These are phyloP conservation scores for Trichomonas vaginalis DNA, from an alignment of 208 protist genomes.

Conservation along the genomic window DNA sequence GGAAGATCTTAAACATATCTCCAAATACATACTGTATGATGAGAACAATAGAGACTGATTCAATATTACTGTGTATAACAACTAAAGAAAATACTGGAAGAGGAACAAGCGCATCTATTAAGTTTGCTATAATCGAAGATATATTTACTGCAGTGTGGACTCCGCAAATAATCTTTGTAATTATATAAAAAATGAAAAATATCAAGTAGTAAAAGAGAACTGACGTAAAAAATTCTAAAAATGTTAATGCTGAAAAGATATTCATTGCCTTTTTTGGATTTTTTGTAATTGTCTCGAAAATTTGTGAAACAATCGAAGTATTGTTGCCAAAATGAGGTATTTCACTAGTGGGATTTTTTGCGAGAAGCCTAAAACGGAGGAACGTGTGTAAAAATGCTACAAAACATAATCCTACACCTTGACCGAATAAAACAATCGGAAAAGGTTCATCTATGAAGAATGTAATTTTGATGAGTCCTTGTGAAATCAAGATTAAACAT, in stretches of 20 bases:
- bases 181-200: neutral
- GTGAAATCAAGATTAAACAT: neutral
- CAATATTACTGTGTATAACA: neutral
- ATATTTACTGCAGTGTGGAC: neutral
- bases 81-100: neutral
- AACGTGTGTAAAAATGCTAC: neutral
- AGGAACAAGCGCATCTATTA: neutral
- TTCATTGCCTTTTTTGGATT: neutral
- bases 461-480: neutral
- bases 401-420: neutral
- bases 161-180: neutral
- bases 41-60: neutral
- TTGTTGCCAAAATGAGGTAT: neutral
- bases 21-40: neutral
- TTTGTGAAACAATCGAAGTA: neutral
- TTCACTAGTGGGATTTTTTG: neutral
- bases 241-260: neutral
- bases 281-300: neutral
- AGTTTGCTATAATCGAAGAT: neutral
- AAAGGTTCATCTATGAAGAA: neutral
- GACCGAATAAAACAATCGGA: neutral
- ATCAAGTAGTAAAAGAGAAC: neutral
- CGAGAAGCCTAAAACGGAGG: neutral
- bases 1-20: neutral
- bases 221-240: neutral